Percentiles rank a stretch among this genome's conserved stretches.
phyloP scores from a whole-genome alignment of 305 asterid genomes.

The Coffea humblotiana region DNA sequence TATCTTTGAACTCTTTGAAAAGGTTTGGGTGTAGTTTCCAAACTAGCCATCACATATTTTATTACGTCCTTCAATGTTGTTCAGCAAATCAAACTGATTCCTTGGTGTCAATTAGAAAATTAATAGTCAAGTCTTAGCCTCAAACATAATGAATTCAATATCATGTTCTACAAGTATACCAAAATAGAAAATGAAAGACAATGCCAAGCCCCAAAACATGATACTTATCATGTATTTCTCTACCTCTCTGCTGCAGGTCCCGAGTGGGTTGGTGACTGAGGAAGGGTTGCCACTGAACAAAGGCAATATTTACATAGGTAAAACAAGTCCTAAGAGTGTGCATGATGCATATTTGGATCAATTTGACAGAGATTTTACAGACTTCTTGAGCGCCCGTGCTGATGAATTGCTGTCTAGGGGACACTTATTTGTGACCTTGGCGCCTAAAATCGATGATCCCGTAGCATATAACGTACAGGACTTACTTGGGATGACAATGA shows the following conservation, averaged over 20 bases:
- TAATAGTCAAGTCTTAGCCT: no score
- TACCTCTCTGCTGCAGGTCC: background rate
- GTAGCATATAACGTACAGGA: background rate
- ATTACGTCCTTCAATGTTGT: no score
- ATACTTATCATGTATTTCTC: no score
- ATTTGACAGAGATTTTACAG: slow-evolving; percentile 11
- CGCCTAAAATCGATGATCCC: background rate
- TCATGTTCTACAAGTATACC: no score
- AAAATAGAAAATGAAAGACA: no score
- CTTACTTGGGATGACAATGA: slow-evolving; percentile 4
- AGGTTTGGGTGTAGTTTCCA: no score
- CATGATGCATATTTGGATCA: slow-evolving; percentile 21
- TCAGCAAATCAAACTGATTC: no score
- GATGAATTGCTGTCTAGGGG: slow-evolving; percentile 17
- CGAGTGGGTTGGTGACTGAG: background rate
- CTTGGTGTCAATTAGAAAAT: no score
- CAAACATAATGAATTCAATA: no score
- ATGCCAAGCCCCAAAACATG: no score
- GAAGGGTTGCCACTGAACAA: slow-evolving; percentile 10
- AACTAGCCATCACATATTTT: no score
- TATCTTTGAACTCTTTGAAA: no score
- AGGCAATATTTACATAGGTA: slow-evolving; percentile 6
- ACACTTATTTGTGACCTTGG: slow-evolving; percentile 1
- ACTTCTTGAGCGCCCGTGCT: slow-evolving; percentile 7
- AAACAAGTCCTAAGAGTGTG: slow-evolving; percentile 16